phyloP scores from a whole-genome alignment of 1,139 yeast genomes.

The Magnusiomyces ingens region DNA sequence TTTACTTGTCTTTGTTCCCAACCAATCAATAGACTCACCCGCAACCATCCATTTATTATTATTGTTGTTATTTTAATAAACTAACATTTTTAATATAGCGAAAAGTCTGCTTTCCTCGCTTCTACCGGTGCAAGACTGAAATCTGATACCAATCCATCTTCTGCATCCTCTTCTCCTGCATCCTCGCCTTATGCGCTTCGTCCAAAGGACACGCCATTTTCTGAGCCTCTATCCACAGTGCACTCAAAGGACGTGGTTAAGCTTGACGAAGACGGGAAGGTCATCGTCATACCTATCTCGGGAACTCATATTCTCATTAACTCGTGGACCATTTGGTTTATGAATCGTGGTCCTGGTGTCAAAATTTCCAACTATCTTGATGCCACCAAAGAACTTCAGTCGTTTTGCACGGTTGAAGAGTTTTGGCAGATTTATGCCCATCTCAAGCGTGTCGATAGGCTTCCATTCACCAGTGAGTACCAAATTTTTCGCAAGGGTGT shows the following conservation, averaged over 20 bases:
- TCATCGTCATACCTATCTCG: slow-evolving; percentile 18
- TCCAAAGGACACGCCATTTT: background rate
- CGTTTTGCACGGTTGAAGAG: slow-evolving; percentile 47
- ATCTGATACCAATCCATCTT: background rate
- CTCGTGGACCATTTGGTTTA: slow-evolving; percentile 34
- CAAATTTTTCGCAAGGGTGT: slow-evolving; percentile 58
- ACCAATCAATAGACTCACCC: too few relatives aligned
- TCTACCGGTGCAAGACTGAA: slow-evolving; percentile 20
- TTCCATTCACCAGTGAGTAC: slow-evolving; percentile 51
- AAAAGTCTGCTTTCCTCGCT: slow-evolving; percentile 24
- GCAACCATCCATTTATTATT: too few relatives aligned
- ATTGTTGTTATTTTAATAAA: too few relatives aligned
- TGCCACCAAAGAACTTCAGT: slow-evolving; percentile 31
- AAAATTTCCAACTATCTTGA: slow-evolving; percentile 31
- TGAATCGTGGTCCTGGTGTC: slow-evolving; percentile 34
- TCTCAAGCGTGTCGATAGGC: slow-evolving; percentile 43
- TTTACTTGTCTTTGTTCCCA: too few relatives aligned
- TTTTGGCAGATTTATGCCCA: slow-evolving; percentile 51
- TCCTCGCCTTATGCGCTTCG: background rate
- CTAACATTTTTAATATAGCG: slow-evolving; percentile 13
- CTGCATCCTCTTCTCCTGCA: slow-evolving; percentile 1
- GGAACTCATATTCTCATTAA: slow-evolving; percentile 23
- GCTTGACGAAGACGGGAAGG: slow-evolving; percentile 16
- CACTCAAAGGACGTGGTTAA: background rate
- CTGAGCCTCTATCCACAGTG: background rate